These are phyloP conservation scores for Sporothrix euskadiensis DNA, from an alignment of 2,329 filamentous ascomycete genomes.

Conservation along the genomic window DNA sequence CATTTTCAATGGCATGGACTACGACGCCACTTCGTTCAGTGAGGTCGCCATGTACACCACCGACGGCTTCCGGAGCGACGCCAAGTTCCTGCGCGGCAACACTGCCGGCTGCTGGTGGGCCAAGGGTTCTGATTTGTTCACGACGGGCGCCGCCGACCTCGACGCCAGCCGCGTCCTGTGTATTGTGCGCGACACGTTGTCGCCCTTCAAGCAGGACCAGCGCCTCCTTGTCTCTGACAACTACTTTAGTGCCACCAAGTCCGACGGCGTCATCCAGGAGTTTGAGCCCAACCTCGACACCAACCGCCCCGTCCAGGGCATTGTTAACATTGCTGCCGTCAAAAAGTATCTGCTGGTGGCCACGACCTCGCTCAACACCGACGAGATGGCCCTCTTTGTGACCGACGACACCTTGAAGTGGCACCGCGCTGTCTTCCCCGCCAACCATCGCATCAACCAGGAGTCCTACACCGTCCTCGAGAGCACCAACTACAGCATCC, in stretches of 20 bases:
- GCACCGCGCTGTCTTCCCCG: slow-evolving; percentile 88
- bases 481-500: slow-evolving; percentile 96
- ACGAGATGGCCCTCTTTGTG: slow-evolving; percentile 90
- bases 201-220: slow-evolving; percentile 70
- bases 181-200: slow-evolving; percentile 72
- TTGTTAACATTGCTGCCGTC: slow-evolving; percentile 78
- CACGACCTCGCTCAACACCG: slow-evolving; percentile 73
- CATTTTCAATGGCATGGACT: slow-evolving; percentile 76
- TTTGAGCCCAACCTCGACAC: slow-evolving; percentile 77
- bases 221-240: slow-evolving; percentile 78
- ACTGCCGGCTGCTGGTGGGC: slow-evolving; percentile 87
- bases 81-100: slow-evolving; percentile 64
- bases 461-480: slow-evolving; percentile 92
- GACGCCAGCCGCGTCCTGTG: slow-evolving; percentile 76
- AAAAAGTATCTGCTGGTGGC: slow-evolving; percentile 87
- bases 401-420: slow-evolving; percentile 80
- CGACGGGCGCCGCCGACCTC: slow-evolving; percentile 63
- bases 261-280: slow-evolving; percentile 54
- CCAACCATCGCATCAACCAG: slow-evolving; percentile 75
- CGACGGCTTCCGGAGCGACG: slow-evolving; percentile 74
- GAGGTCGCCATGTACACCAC: slow-evolving; percentile 72
- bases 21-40: slow-evolving; percentile 63
- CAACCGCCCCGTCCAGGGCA: slow-evolving; percentile 71
- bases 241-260: slow-evolving; percentile 64
- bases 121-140: slow-evolving; percentile 72